Percentiles rank a stretch among this genome's conserved stretches.
These are phyloP conservation scores for Fragaria ananassa DNA, from an alignment of 306 rosid genomes.

Conservation along the genomic window DNA sequence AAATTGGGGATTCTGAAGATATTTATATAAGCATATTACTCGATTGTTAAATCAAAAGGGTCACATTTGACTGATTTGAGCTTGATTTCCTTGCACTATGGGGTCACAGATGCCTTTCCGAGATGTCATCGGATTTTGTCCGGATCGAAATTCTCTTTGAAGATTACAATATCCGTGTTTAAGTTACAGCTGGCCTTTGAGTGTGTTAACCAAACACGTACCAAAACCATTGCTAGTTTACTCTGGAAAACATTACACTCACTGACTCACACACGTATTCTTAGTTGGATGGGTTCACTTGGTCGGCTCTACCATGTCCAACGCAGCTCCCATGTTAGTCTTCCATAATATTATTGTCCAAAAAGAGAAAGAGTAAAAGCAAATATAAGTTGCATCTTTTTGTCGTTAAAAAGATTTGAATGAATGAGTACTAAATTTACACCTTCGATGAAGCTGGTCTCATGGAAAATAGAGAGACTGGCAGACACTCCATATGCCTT, in stretches of 20 bases:
- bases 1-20: not conserved
- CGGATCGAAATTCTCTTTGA: no score
- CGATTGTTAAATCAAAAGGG: not conserved
- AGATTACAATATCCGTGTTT: no score
- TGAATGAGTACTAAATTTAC: not conserved
- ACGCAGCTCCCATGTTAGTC: not conserved
- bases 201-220: not conserved
- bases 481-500: not conserved
- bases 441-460: not conserved
- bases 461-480: not conserved
- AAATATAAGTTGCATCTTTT: not conserved
- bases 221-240: not conserved
- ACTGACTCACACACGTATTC: slow-evolving; percentile 7
- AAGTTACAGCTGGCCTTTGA: not conserved
- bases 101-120: no score
- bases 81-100: not conserved
- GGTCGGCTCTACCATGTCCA: slow-evolving; percentile 6
- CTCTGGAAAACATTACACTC: not conserved
- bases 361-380: not conserved
- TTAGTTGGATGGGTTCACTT: slow-evolving; percentile 1
- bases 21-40: no score
- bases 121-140: no score
- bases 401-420: not conserved
- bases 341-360: not conserved
- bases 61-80: not conserved